Base-by-base conservation (phyloP, 2,329 filamentous ascomycete species). In the Stagonosporopsis tanaceti region DNA sequence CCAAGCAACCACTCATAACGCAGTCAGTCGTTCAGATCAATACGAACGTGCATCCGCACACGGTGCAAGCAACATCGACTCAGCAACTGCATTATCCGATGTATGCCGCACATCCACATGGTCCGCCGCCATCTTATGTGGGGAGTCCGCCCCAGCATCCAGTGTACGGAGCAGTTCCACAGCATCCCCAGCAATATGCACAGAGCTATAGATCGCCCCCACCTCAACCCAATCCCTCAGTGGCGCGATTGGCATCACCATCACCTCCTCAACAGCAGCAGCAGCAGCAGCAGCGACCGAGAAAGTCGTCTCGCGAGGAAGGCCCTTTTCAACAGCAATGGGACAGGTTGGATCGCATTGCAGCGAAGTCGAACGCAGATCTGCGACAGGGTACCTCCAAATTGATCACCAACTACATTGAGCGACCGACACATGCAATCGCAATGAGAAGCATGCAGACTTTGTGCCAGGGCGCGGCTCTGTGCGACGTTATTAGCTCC, bases 401-500 rank as follows among this genome's bases (percentile, higher is more conserved):
- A 32, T 28, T 75, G 32, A 70, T 69, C 4, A 62, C 64, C 8
- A 66, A 69, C 37, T 71, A 63, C 38, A 69, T 75, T 25, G 72
- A 75, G 57, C 62, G 61, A 32, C 71, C 72, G 9, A 70, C 71
- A 6, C 60, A 64, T 39, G 60, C 68, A 7, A 60, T 73, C 11
- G 67, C 66, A 14, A 71, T 70, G 46, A 75, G 70, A 51, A 74
- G 71, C 42, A 76, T 73, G 46, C 70, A 74, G 40, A 72, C 71
- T 42, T 63, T 80, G 50, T 78, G 71, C 52, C 78, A 74, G 61
- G 76, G 72, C 22, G 77, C 71, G 25, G 79, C 71, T 6, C 74
- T 86, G 17, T 86, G 81, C 65, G 85, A 90, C 66, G 78, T 86
- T 52, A 84, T 92, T 44, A 84, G 81, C 14, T 79, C 80, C 3